Conservation (phyloP, 257 asterid species). For the Nicotiana undulata region DNA sequence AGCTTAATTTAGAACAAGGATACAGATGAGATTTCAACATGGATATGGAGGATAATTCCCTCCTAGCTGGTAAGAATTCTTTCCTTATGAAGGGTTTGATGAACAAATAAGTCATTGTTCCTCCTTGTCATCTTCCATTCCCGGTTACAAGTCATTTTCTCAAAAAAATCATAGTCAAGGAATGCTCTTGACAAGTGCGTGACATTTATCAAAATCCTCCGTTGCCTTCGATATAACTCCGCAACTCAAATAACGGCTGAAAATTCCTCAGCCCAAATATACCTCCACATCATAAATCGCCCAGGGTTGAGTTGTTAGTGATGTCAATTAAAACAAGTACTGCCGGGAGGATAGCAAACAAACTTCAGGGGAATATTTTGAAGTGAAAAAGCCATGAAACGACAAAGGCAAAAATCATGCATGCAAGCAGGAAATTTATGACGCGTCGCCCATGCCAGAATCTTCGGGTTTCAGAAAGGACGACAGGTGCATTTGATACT, state of each 20-base stretch:
- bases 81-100: background rate
- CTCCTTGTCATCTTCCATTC: background rate
- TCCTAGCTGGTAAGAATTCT: background rate
- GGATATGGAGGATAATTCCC: background rate
- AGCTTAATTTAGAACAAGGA: background rate
- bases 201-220: background rate
- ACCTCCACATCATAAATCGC: background rate
- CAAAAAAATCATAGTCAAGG: background rate
- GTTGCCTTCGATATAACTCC: background rate
- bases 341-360: background rate
- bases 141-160: slow-evolving; percentile 3
- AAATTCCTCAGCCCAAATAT: background rate
- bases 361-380: slow-evolving; percentile 28
- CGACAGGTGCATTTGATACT: slow-evolving; percentile 17
- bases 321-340: background rate
- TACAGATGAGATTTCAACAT: background rate
- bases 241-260: background rate
- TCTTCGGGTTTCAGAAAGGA: slow-evolving; percentile 21
- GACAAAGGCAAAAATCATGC: slow-evolving; percentile 47
- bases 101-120: background rate
- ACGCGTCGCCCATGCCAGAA: slow-evolving; percentile 39
- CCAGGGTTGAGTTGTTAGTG: background rate
- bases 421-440: slow-evolving; percentile 42
- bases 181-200: background rate
- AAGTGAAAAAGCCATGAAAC: slow-evolving; percentile 52